Evolutionary conservation across 225 moss, liverwort and hornwort genomes (phyloP).

Genomic region (Neckera pumila): DNA sequence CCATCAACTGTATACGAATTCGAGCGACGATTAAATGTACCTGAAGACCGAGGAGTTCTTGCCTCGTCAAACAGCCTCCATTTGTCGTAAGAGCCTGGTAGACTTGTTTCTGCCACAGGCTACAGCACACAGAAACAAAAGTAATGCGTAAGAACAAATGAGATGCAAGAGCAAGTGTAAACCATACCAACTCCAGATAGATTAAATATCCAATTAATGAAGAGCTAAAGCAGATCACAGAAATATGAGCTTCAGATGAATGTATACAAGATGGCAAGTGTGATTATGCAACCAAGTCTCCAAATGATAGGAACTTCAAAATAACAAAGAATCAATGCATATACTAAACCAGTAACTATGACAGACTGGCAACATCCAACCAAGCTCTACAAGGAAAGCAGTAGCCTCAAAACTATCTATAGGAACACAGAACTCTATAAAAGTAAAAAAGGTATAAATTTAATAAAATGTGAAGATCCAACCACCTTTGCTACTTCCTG

Average conservation of each 20-base stretch:
- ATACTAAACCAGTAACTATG: neutral
- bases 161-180: neutral
- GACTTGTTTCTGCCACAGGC: slow-evolving; percentile 71
- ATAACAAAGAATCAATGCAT: neutral
- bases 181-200: neutral
- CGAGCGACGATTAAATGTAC: neutral
- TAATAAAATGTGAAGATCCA: neutral
- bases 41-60: slow-evolving; percentile 74
- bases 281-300: neutral
- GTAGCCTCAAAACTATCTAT: neutral
- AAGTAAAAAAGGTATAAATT: neutral
- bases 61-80: slow-evolving; percentile 47
- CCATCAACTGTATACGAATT: neutral
- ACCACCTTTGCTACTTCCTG: neutral
- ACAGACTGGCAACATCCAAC: neutral
- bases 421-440: neutral
- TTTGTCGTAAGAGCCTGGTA: slow-evolving; percentile 45
- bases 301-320: neutral
- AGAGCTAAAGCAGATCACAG: neutral
- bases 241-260: neutral
- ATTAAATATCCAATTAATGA: neutral
- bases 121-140: slow-evolving; percentile 16
- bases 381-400: neutral
- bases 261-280: neutral
- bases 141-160: neutral